Base-by-base conservation (phyloP, 805 yeast species). In the Brettanomyces naardenensis region DNA sequence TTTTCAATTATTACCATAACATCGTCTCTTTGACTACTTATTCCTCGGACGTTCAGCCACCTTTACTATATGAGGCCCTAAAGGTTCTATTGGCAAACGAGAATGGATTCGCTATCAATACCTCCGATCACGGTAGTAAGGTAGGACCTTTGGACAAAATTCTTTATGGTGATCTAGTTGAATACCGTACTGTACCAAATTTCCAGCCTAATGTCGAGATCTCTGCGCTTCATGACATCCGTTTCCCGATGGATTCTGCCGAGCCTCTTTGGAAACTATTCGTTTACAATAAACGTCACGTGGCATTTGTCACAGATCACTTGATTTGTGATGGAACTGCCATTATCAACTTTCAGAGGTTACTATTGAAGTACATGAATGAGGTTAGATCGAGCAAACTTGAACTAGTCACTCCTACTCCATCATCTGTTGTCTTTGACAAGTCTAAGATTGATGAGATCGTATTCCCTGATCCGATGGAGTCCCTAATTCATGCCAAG, bases 211-310 rank as follows among this genome's bases (percentile, higher is more conserved):
- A 25, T 19, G 15, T 10, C 14, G 19, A 11, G 6, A 9, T 33
- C 13, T 10, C 19, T 13, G n/a, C 17, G 17, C 28, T 33, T 21
- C 36, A 33, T 13, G 28, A 33, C 19, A 7, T 33, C 6, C 14
- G 13, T 5, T 33, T 33, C 15, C 19, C 18, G 18, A 15, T 33
- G 2, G 29, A 33, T 4, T 10, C 36, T 6, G 19, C 17, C 2
- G n/a, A 14, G n/a, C 36, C 36, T 6, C 29, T 33, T 10, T 33
- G 36, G 36, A 33, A 33, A 21, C 19, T 33, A 6, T n/a, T 33
- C 13, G 29, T 33, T 6, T 33, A 13, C 19, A 25, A 25, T 3
- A 19, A 26, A 11, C 11, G 20, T 13, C 36, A 25, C 29, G 27
- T 33, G 13, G 14, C 18, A 10, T 33, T 21, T 25, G 19, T 33